Conservation (phyloP, 148 eudicot genomes). For the Simmondsia chinensis region DNA sequence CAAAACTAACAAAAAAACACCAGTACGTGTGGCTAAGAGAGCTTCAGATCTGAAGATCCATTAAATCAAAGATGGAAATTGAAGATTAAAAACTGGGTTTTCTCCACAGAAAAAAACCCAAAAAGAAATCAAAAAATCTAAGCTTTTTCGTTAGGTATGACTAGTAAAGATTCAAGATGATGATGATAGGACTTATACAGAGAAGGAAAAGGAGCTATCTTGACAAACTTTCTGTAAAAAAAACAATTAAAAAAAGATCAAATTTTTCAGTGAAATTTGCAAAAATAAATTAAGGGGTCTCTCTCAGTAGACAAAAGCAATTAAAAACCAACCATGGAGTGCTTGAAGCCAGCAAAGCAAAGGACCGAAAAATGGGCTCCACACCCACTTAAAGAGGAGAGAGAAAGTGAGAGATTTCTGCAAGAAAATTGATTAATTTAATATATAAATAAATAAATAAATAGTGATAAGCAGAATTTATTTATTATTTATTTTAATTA, state of each 20-base stretch:
- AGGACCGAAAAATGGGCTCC: constrained; percentile 69
- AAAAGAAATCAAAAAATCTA: background rate
- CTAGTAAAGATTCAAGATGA: constrained; percentile 10
- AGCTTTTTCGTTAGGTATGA: constrained; percentile 10
- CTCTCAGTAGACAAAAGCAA: constrained; percentile 45
- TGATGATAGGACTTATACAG: constrained; percentile 16
- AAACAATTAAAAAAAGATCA: no score
- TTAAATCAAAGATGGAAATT: constrained; percentile 16
- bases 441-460: no score
- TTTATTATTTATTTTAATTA: no score
- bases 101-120: no score
- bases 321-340: constrained; percentile 45
- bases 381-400: constrained; percentile 26
- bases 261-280: no score
- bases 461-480: background rate
- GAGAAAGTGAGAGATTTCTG: constrained; percentile 14
- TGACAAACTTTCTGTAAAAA: no score
- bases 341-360: constrained; percentile 77
- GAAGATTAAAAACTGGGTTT: no score
- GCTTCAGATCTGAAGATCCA: constrained; percentile 49
- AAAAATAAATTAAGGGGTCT: constrained; percentile 12
- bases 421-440: no score
- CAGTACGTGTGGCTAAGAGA: constrained; percentile 17
- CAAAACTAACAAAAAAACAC: background rate
- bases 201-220: constrained; percentile 14